These are phyloP conservation scores for Gremmenia infestans DNA, from an alignment of 2,329 filamentous ascomycete genomes.

Conservation along the genomic window DNA sequence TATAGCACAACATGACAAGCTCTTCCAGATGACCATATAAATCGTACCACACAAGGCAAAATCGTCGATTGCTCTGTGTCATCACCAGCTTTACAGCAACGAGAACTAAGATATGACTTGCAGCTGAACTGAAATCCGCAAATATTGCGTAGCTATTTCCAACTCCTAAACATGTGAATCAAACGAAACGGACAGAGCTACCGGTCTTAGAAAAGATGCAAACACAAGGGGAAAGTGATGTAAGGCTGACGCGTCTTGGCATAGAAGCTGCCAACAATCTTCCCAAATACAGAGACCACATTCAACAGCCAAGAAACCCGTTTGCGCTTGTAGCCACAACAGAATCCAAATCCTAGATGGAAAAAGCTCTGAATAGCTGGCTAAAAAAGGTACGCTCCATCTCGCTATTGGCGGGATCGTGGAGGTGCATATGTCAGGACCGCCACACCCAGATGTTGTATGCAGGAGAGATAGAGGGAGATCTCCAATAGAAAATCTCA, in stretches of 20 bases:
- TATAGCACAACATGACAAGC: no score
- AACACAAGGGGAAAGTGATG: conserved; percentile 4
- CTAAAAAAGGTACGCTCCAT: background rate
- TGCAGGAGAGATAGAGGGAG: background rate
- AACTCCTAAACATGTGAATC: background rate
- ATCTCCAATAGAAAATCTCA: background rate
- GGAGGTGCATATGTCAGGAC: background rate
- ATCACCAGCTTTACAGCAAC: no score
- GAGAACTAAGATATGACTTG: no score
- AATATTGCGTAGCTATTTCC: background rate
- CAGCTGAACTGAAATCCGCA: no score
- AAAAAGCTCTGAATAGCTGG: background rate
- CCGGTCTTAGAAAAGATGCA: background rate
- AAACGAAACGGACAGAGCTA: background rate
- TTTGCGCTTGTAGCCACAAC: background rate
- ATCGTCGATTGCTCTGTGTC: no score
- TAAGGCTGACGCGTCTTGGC: conserved; percentile 14
- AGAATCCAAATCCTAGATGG: background rate
- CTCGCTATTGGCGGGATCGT: background rate
- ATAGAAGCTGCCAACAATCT: background rate
- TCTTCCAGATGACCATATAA: no score
- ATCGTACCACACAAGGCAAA: no score
- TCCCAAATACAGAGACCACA: conserved; percentile 10
- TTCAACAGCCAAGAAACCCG: background rate
- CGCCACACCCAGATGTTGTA: background rate